phyloP scores from a whole-genome alignment of 495 filamentous ascomycete species.

The Usnea hakonensis region DNA sequence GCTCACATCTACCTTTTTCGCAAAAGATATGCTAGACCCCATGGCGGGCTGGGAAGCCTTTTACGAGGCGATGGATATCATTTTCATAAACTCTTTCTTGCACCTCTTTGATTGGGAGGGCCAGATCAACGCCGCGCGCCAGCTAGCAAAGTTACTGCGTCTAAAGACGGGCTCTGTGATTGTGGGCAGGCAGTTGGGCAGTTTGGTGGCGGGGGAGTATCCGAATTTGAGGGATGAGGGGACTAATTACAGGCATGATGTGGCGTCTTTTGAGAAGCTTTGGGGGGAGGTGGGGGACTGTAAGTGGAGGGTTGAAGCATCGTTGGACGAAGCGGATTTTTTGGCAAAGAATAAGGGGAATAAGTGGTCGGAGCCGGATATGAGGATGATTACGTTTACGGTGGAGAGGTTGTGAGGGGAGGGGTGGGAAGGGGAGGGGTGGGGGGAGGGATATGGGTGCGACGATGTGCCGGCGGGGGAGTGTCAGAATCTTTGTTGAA shows the following conservation, averaged over 20 bases:
- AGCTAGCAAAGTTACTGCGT: constrained; percentile 21
- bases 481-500: no score
- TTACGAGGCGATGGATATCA: constrained; percentile 44
- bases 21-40: constrained; percentile 40
- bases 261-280: constrained; percentile 37
- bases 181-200: not conserved
- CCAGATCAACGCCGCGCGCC: constrained; percentile 41
- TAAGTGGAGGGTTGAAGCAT: not conserved
- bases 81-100: constrained; percentile 49
- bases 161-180: no score
- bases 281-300: constrained; percentile 42
- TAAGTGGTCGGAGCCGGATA: no score
- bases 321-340: not conserved
- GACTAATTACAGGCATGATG: constrained; percentile 39
- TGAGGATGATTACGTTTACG: no score
- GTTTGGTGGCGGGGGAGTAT: no score
- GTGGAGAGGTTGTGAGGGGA: no score
- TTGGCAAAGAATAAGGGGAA: not conserved
- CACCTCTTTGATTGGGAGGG: constrained; percentile 49
- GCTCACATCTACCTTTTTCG: constrained; percentile 21
- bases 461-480: no score
- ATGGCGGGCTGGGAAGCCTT: constrained; percentile 30
- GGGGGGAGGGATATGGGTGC: no score
- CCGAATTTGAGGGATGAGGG: constrained; percentile 2
- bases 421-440: no score